Evolutionary conservation across 2,329 filamentous ascomycete species (phyloP), one percentile per base, ranked within the genome.

Genomic region (Verticillium longisporum): DNA sequence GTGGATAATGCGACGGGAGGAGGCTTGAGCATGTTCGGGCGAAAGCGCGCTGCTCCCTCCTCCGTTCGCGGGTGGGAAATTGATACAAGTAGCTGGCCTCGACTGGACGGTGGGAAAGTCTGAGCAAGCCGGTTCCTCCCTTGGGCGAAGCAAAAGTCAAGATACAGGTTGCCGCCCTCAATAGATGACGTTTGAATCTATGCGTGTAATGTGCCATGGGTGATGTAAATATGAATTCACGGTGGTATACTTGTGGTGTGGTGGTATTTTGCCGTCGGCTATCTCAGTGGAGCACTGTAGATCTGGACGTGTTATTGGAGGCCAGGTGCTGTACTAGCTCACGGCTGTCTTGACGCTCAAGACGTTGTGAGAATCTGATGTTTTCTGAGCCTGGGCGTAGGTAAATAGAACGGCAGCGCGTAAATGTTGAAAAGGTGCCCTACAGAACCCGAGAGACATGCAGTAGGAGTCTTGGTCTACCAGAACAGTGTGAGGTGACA

Each of bases 101-200:
- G 62, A 67, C 67, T 65, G 66, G 65, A 63, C 68, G 59, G 63
- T 73, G 62, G 13, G 68, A 67, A 60, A 66, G 65, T 66, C 68
- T 62, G 60, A 68, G 68, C 73, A 72, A 74, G 72, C 72, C 73
- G 70, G 58, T 58, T 59, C 56, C 65, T 58, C 65, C 65, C 64
- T n/a, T 13, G 37, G 56, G 56, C 32, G 38, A 38, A 34, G 69
- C 65, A 60, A 70, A 15, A 6, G 64, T 61, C 53, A 26, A n/a
- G 64, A 59, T 56, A 5, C 26, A 31, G 5, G 26, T 31, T 31
- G 26, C 26, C 26, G 59, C 61, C 60, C 58, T 32, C 60, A 65
- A 73, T 82, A 82, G 80, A 81, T 61, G 79, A 77, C 79, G 69
- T 67, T 80, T 79, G 80, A 83, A 82, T 80, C 78, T 80, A 80